These are phyloP conservation scores for Phytophthora fragariae DNA, from an alignment of 352 stramenopile genomes.

Conservation along the genomic window DNA sequence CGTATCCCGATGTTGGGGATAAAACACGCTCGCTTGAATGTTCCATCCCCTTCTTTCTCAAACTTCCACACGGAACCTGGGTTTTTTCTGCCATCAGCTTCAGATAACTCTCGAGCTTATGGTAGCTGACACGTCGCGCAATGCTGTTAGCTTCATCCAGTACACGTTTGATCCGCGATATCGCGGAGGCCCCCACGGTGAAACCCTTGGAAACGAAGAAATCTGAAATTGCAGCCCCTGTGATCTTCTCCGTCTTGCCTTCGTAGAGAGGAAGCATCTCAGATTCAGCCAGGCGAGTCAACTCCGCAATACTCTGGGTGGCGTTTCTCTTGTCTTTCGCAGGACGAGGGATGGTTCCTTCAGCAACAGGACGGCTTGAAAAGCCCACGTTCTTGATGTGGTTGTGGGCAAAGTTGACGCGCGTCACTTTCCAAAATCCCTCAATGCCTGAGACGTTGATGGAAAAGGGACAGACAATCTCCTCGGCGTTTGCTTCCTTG, in stretches of 20 bases:
- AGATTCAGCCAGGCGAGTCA: background rate
- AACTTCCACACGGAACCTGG: background rate
- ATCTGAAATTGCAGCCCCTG: background rate
- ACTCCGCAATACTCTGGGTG: background rate
- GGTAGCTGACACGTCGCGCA: background rate
- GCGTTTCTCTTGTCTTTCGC: background rate
- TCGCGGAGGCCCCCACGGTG: background rate
- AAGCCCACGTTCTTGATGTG: background rate
- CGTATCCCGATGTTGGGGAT: background rate
- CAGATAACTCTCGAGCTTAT: background rate
- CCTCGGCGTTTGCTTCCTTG: no score
- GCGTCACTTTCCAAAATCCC: no score
- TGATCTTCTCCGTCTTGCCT: background rate
- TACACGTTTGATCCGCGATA: background rate
- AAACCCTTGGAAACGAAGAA: background rate
- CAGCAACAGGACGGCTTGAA: background rate
- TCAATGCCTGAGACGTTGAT: no score
- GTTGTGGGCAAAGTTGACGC: no score
- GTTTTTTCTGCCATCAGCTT: background rate
- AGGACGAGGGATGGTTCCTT: background rate
- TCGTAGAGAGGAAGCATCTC: background rate
- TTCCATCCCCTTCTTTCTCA: background rate
- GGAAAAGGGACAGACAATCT: no score
- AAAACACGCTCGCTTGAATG: background rate
- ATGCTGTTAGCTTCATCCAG: background rate